These are phyloP conservation scores for Colletotrichum brevisporum DNA, from an alignment of 2,329 filamentous ascomycete genomes.

Conservation along the genomic window DNA sequence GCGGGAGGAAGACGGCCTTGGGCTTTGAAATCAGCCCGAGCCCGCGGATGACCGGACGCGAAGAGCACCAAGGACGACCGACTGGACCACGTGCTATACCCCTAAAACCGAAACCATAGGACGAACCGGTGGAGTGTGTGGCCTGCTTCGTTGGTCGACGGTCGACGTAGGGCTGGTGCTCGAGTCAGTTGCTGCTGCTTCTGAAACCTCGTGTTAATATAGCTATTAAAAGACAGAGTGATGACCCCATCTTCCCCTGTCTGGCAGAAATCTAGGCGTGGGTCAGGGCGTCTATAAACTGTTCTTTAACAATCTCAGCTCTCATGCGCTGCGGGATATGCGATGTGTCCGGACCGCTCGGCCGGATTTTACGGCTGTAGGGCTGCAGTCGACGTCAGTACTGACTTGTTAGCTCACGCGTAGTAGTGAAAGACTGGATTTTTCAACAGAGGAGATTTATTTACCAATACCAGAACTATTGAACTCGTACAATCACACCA, in stretches of 20 bases:
- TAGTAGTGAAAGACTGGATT: too few relatives aligned
- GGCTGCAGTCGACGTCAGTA: not conserved
- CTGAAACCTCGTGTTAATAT: constrained; percentile 21
- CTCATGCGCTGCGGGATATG: not conserved
- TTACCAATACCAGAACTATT: too few relatives aligned
- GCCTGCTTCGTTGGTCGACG: constrained; percentile 1
- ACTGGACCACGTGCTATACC: not conserved
- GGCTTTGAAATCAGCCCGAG: constrained; percentile 6
- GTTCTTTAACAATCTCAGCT: not conserved
- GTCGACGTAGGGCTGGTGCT: constrained; percentile 7
- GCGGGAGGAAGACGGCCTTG: not conserved
- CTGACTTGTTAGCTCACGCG: too few relatives aligned
- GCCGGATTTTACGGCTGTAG: not conserved
- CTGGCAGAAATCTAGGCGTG: constrained; percentile 1
- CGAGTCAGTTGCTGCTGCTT: constrained; percentile 12
- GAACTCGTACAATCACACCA: too few relatives aligned
- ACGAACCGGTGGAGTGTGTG: constrained; percentile 5
- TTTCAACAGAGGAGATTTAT: too few relatives aligned
- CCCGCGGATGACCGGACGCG: not conserved
- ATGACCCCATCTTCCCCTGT: constrained; percentile 3
- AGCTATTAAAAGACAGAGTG: constrained; percentile 3
- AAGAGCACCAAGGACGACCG: too few relatives aligned
- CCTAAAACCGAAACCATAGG: not conserved
- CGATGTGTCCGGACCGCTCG: not conserved
- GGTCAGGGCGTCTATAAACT: not conserved